phyloP scores from a whole-genome alignment of 306 rosid genomes.

The Neltuma alba region DNA sequence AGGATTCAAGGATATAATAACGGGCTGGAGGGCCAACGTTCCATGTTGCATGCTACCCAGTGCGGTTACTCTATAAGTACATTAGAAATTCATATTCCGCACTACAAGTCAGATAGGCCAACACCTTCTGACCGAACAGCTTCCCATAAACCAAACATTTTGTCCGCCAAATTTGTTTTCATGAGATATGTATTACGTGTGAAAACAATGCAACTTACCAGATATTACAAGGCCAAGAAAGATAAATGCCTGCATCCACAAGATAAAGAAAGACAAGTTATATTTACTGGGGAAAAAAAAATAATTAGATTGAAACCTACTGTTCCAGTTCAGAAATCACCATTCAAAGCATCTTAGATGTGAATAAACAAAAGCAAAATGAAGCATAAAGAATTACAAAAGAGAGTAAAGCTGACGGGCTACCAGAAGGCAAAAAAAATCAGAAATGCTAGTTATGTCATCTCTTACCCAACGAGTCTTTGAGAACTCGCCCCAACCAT shows the following conservation, averaged over 20 bases:
- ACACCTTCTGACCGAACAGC: slow-evolving; percentile 16
- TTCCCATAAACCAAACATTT: slow-evolving; percentile 1
- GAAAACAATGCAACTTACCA: slow-evolving; percentile 56
- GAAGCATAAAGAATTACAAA: not conserved
- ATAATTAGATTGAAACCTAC: not conserved
- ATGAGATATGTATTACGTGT: not conserved
- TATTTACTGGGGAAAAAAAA: not conserved
- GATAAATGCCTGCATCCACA: slow-evolving; percentile 78
- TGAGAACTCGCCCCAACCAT: slow-evolving; percentile 90
- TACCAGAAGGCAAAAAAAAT: slow-evolving; percentile 17
- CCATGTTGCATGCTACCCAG: not conserved
- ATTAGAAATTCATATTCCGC: not conserved
- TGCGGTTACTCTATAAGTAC: not conserved
- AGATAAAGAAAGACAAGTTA: slow-evolving; percentile 31
- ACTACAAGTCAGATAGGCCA: not conserved
- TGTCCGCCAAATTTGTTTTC: slow-evolving; percentile 6
- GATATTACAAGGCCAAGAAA: slow-evolving; percentile 67
- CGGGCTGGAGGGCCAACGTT: not conserved
- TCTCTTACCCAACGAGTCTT: slow-evolving; percentile 86
- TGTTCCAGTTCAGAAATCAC: slow-evolving; percentile 12
- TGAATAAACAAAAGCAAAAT: not conserved
- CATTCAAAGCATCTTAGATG: slow-evolving; percentile 28
- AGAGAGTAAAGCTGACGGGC: not conserved
- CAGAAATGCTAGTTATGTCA: slow-evolving; percentile 23
- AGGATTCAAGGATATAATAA: not conserved